Percentiles rank a stretch among this genome's conserved stretches.
phyloP scores from a whole-genome alignment of 2,329 filamentous ascomycete genomes.

The Penicillium sp. region DNA sequence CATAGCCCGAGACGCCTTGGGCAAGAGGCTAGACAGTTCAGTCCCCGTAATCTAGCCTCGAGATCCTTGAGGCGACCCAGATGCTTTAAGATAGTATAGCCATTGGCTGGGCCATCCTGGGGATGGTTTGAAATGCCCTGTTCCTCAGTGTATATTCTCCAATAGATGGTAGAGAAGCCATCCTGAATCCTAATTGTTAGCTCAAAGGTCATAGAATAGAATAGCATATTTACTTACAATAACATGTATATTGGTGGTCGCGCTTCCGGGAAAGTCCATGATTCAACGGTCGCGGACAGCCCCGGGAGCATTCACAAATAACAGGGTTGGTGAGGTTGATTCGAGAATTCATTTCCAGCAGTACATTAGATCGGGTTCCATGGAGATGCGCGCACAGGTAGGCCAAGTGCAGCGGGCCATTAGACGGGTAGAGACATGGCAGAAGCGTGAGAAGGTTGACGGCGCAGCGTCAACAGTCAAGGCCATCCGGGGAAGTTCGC shows the following conservation, averaged over 20 bases:
- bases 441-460: slow-evolving; percentile 9
- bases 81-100: slow-evolving; percentile 42
- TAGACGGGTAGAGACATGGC: slow-evolving; percentile 19
- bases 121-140: slow-evolving; percentile 33
- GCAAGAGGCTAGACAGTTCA: slow-evolving; percentile 44
- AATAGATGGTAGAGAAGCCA: slow-evolving; percentile 48
- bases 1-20: slow-evolving; percentile 44
- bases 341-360: slow-evolving; percentile 41
- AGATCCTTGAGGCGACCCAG: slow-evolving; percentile 45
- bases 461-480: slow-evolving; percentile 6
- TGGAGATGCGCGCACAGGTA: slow-evolving; percentile 20
- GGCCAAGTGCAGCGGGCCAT: slow-evolving; percentile 24
- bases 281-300: slow-evolving; percentile 33
- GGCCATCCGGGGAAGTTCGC: slow-evolving; percentile 38
- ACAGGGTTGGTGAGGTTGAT: slow-evolving; percentile 26
- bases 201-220: neutral
- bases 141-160: slow-evolving; percentile 48
- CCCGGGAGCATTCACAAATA: slow-evolving; percentile 33
- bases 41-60: slow-evolving; percentile 40
- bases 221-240: slow-evolving; percentile 39
- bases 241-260: slow-evolving; percentile 47
- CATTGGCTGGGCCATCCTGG: slow-evolving; percentile 39
- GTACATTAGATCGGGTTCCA: slow-evolving; percentile 23
- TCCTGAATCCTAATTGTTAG: slow-evolving; percentile 38
- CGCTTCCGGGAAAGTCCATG: slow-evolving; percentile 50